Evolutionary conservation across 2,329 filamentous ascomycete genomes (phyloP), one percentile per base, ranked within the genome.

Genomic region (Hypoxylon sp.): DNA sequence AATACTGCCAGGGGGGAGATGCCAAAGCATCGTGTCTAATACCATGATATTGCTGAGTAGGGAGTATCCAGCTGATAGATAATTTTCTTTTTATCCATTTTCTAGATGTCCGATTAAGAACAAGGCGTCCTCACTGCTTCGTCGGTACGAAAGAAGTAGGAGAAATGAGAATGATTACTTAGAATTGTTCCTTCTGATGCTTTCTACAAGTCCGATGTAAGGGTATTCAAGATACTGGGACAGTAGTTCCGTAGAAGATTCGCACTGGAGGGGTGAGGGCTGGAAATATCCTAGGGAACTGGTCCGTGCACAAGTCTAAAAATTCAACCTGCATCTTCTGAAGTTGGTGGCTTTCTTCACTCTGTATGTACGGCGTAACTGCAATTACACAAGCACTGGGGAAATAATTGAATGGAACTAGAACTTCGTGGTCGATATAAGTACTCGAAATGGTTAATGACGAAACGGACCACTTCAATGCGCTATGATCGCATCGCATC

Each of bases 11-110:
- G 11, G 14, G 30, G 59, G 27, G 22, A 4, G 2, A 44, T 44
- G 40, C 40, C n/a, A 20, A 20, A 42, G 40, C 40, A 42, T 14
- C 6, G 6, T 48, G 13, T 37, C 57, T 66, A 81, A 46, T 78
- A 92, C 91, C 90, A 92, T 77, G 85, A 78, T 10, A 85, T 82
- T 5, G 83, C 79, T 1, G 90, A 89, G 76, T 88, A 92, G 0
- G 90, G 90, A 2, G 88, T 88, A 53, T 91, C 89, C 25, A 91
- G 84, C 73, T 90, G 89, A 75, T 90, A 89, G 17, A 90, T 81
- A 7, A 88, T 90, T 67, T 87, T 90, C 49, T 85, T 84, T 49
- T 72, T 76, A 27, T 86, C 84, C 84, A 86, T 86, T 25, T 55
- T 58, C 17, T 42, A 49, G 8, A 6, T 27, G 48, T 3, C 14